Evolutionary conservation across 2,329 filamentous ascomycete genomes (phyloP).

Genomic region (Dactylellina drechsleri): DNA sequence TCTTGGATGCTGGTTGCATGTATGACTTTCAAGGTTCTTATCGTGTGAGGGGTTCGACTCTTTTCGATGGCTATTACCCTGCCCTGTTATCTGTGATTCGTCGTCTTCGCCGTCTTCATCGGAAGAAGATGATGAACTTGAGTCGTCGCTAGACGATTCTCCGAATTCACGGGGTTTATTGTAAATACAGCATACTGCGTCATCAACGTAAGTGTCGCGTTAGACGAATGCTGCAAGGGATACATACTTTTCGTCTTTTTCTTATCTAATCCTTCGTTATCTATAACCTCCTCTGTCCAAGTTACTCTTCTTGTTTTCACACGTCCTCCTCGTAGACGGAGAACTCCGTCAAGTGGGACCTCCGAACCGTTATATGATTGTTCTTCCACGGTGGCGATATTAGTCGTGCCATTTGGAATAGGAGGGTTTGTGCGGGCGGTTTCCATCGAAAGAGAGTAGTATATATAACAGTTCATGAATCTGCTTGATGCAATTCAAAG

Average conservation of each 20-base stretch:
- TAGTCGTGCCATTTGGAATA: constrained; percentile 7
- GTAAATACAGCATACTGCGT: constrained; percentile 96
- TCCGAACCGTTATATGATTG: not conserved
- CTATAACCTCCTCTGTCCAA: constrained; percentile 92
- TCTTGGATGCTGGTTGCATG: constrained; percentile 11
- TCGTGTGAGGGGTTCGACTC: not conserved
- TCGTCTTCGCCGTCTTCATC: constrained; percentile 15
- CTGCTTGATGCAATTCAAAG: no score
- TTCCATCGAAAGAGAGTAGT: constrained; percentile 13
- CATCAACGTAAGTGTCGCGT: not conserved
- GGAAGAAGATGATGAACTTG: constrained; percentile 69
- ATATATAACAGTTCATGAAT: no score
- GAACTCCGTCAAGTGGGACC: constrained; percentile 53
- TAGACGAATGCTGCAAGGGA: not conserved
- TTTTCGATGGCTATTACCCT: not conserved
- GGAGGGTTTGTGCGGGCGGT: not conserved
- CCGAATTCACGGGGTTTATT: constrained; percentile 83
- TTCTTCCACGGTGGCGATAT: constrained; percentile 24
- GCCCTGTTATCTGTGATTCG: not conserved
- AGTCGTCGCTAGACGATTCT: constrained; percentile 79
- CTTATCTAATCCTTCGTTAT: constrained; percentile 93
- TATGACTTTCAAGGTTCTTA: not conserved
- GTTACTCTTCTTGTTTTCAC: constrained; percentile 72
- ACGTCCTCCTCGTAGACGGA: constrained; percentile 57
- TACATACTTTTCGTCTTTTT: constrained; percentile 88